These are phyloP conservation scores for Ampelomyces quisqualis DNA, from an alignment of 2,329 filamentous ascomycete species.

Conservation along the genomic window DNA sequence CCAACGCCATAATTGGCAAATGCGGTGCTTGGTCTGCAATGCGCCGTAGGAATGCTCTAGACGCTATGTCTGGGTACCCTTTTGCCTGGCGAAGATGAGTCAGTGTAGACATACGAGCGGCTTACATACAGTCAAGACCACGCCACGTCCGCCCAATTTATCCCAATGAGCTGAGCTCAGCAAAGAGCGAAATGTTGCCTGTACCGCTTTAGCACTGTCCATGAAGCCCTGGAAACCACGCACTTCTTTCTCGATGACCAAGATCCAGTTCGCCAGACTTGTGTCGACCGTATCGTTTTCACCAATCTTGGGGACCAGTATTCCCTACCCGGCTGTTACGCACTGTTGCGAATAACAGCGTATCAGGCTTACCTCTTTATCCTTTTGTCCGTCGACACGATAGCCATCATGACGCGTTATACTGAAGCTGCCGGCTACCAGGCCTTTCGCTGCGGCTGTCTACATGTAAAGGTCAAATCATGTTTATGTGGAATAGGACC, in stretches of 20 bases:
- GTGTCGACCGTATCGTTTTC: constrained; percentile 55
- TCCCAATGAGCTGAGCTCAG: constrained; percentile 59
- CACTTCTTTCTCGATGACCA: constrained; percentile 80
- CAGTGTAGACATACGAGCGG: no score
- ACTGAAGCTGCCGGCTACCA: constrained; percentile 61
- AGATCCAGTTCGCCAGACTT: constrained; percentile 63
- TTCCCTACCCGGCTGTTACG: constrained; percentile 52
- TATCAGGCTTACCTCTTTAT: constrained; percentile 40
- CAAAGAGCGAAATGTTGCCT: constrained; percentile 76
- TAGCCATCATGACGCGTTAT: constrained; percentile 52
- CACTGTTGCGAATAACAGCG: neutral
- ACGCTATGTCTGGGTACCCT: constrained; percentile 76
- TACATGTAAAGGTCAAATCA: constrained; percentile 35
- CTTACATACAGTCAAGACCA: constrained; percentile 65
- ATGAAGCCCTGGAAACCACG: constrained; percentile 4
- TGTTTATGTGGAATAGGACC: constrained; percentile 33
- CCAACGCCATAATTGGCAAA: constrained; percentile 61
- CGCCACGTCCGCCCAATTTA: constrained; percentile 54
- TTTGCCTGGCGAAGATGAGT: constrained; percentile 60
- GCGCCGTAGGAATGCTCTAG: constrained; percentile 62
- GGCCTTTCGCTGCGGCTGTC: constrained; percentile 73
- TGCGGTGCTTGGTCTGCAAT: constrained; percentile 39
- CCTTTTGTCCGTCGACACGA: constrained; percentile 43
- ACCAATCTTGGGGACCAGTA: constrained; percentile 59
- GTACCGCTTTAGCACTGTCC: constrained; percentile 14